Conservation (phyloP, 2,329 filamentous ascomycete genomes). For the Nigrospora oryzae region DNA sequence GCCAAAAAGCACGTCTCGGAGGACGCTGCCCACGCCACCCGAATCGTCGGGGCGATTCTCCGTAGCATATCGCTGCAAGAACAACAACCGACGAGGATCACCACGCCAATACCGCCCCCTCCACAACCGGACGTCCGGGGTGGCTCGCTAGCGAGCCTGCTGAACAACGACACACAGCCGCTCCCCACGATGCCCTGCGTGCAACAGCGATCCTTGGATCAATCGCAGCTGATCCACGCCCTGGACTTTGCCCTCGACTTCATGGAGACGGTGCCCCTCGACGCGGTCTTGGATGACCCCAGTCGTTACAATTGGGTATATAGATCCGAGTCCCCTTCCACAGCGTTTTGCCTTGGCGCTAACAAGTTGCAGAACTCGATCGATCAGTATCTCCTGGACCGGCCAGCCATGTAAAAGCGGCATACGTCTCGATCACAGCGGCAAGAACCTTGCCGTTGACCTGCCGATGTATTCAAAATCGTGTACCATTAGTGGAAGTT, state of each 20-base stretch:
- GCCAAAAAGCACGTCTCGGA: constrained; percentile 25
- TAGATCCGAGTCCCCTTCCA: background rate
- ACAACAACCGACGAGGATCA: constrained; percentile 6
- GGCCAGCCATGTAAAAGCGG: no score
- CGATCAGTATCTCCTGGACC: constrained; percentile 15
- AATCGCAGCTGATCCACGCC: constrained; percentile 11
- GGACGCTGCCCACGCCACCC: constrained; percentile 33
- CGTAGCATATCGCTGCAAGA: constrained; percentile 24
- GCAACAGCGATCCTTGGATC: constrained; percentile 9
- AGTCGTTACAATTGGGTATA: constrained; percentile 32
- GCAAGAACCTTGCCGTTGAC: no score
- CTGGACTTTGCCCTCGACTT: constrained; percentile 20
- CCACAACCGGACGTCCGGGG: constrained; percentile 18
- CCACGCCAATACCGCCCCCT: constrained; percentile 11
- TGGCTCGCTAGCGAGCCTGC: constrained; percentile 19
- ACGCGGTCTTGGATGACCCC: constrained; percentile 24
- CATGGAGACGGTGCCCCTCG: constrained; percentile 24
- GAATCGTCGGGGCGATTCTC: constrained; percentile 33
- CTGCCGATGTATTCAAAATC: no score
- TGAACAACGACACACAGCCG: constrained; percentile 20
- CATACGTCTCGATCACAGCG: no score
- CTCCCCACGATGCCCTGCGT: constrained; percentile 5
- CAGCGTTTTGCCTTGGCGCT: background rate
- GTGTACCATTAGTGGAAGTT: no score
- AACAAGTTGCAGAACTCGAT: constrained; percentile 13